These are phyloP conservation scores for Jimgerdemannia lactiflua DNA, from an alignment of 192 early-diverging fungal species.

Conservation along the genomic window DNA sequence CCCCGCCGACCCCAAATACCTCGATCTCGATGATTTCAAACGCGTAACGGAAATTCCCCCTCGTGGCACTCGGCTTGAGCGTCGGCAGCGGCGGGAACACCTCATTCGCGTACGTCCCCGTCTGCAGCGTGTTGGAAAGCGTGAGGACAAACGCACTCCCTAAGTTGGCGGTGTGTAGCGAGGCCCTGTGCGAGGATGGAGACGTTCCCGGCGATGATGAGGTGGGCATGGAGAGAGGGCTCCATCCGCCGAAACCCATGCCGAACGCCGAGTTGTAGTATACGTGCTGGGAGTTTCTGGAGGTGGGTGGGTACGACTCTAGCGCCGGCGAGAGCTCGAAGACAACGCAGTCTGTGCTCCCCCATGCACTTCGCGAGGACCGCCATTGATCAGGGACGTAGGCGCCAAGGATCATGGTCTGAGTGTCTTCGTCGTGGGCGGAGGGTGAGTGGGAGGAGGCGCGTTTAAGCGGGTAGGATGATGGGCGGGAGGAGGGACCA, in stretches of 20 bases:
- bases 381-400: slow-evolving; percentile 54
- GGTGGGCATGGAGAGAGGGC: too few species aligned
- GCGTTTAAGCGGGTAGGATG: too few species aligned
- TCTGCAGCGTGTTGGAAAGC: slow-evolving; percentile 46
- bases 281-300: slow-evolving; percentile 18
- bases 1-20: slow-evolving; percentile 50
- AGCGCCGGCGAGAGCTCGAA: slow-evolving; percentile 49
- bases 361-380: slow-evolving; percentile 44
- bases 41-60: slow-evolving; percentile 23
- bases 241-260: slow-evolving; percentile 27
- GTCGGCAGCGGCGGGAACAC: slow-evolving; percentile 30
- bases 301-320: slow-evolving; percentile 35
- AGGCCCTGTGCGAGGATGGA: slow-evolving; percentile 3
- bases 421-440: not conserved
- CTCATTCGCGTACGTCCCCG: slow-evolving; percentile 41
- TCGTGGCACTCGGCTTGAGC: slow-evolving; percentile 14
- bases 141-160: slow-evolving; percentile 40
- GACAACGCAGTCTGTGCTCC: slow-evolving; percentile 36
- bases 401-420: slow-evolving; percentile 41
- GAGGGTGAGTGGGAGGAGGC: too few species aligned
- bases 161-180: slow-evolving; percentile 11
- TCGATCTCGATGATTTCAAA: slow-evolving; percentile 49
- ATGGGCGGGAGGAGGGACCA: too few species aligned
- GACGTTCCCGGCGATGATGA: not conserved
- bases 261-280: slow-evolving; percentile 29